phyloP scores from a whole-genome alignment of 371 early-diverging fungal species.

The Circinella umbellata region DNA sequence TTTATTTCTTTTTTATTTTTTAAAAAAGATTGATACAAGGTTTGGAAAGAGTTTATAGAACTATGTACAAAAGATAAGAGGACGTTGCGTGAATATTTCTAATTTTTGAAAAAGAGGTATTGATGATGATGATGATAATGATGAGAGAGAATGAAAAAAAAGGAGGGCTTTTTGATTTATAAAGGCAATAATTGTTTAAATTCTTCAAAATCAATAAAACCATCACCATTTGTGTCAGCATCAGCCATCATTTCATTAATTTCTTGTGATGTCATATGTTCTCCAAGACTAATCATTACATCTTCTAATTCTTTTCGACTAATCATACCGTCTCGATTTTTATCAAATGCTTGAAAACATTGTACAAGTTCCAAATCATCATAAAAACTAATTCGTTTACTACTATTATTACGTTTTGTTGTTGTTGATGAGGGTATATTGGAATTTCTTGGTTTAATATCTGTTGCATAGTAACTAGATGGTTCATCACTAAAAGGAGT shows the following conservation, averaged over 20 bases:
- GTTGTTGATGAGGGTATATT: not conserved
- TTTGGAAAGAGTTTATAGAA: not conserved
- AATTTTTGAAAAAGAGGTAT: too few relatives aligned
- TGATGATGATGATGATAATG: too few relatives aligned
- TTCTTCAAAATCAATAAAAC: constrained; percentile 63
- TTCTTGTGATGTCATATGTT: constrained; percentile 71
- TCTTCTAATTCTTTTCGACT: constrained; percentile 71
- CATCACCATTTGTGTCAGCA: constrained; percentile 79
- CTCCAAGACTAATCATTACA: constrained; percentile 71
- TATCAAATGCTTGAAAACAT: constrained; percentile 77
- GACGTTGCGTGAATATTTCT: too few relatives aligned
- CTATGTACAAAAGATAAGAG: not conserved
- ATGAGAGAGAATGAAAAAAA: not conserved
- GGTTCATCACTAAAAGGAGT: not conserved
- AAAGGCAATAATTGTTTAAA: constrained; percentile 61
- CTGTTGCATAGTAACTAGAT: not conserved
- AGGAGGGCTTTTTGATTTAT: not conserved
- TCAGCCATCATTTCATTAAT: constrained; percentile 83
- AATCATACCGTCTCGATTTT: constrained; percentile 74
- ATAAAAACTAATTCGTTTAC: constrained; percentile 36
- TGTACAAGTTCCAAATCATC: constrained; percentile 65
- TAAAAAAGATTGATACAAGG: too few relatives aligned
- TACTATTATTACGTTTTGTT: not conserved
- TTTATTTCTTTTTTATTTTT: too few relatives aligned
- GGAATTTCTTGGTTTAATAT: not conserved